A percentile compares a stretch with the other conserved stretches of the same genome.
These are phyloP conservation scores for Talaromyces sp. DNA, from an alignment of 2,329 filamentous ascomycete genomes.

Conservation along the genomic window DNA sequence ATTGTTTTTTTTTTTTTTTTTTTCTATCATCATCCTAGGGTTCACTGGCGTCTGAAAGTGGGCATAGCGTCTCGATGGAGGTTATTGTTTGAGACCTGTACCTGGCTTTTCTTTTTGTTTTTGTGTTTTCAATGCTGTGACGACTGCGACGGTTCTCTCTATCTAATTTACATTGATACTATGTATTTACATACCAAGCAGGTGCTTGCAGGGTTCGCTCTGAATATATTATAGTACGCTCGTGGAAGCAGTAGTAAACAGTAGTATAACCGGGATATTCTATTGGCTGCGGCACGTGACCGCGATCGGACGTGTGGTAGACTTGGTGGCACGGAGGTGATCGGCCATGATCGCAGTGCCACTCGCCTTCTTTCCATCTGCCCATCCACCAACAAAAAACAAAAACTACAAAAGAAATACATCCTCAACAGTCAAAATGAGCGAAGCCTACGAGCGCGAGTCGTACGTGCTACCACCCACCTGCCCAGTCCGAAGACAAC, in stretches of 20 bases:
- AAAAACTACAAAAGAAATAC: neutral
- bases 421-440: constrained; percentile 47
- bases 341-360: neutral
- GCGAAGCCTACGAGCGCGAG: constrained; percentile 73
- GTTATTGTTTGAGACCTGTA: neutral
- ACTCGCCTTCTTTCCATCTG: neutral
- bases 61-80: constrained; percentile 14
- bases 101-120: constrained; percentile 1
- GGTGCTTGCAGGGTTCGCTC: neutral
- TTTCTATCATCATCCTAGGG: constrained; percentile 1
- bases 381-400: no score
- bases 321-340: neutral
- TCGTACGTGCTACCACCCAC: constrained; percentile 40
- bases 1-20: neutral
- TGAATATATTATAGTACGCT: neutral
- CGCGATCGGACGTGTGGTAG: no score
- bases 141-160: constrained; percentile 8
- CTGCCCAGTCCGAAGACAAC: neutral
- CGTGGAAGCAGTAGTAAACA: no score
- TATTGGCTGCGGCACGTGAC: neutral
- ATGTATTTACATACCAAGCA: constrained; percentile 5
- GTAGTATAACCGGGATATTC: no score
- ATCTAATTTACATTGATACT: constrained; percentile 6
- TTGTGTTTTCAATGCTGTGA: constrained; percentile 3
- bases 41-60: constrained; percentile 12